phyloP scores from a whole-genome alignment of 305 asterid species.

The Fraxinus velutina region DNA sequence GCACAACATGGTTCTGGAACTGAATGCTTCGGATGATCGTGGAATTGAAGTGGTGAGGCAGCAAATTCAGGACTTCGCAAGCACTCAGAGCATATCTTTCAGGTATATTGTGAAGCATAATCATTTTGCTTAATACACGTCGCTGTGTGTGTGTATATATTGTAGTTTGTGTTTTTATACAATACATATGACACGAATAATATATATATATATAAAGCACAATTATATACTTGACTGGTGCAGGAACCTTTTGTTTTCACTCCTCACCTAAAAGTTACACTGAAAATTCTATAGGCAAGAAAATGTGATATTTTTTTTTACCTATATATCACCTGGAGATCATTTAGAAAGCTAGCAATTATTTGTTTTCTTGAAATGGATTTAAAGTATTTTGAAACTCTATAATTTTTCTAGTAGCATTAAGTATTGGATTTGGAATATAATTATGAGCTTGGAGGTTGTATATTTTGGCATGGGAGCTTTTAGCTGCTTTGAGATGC shows the following conservation, averaged over 20 bases:
- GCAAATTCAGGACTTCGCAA: constrained; percentile 97
- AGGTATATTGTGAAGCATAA: constrained; percentile 43
- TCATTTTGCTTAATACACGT: not conserved
- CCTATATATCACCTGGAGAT: not conserved
- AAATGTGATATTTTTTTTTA: not conserved
- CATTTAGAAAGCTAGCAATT: not conserved
- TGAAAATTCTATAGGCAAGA: not conserved
- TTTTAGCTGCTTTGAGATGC: not conserved
- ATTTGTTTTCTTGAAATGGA: not conserved
- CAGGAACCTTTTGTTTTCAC: not conserved
- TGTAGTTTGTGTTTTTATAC: not conserved
- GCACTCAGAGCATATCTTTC: constrained; percentile 94
- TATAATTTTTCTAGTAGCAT: not conserved
- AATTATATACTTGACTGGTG: not conserved
- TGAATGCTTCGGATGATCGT: constrained; percentile 95
- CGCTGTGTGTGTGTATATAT: not conserved
- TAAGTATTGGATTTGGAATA: not conserved
- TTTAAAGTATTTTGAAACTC: not conserved
- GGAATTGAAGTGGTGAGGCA: constrained; percentile 96
- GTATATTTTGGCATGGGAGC: not conserved
- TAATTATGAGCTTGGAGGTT: not conserved
- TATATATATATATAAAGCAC: not conserved
- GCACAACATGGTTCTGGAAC: constrained; percentile 90
- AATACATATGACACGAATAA: not conserved
- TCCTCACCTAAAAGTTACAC: not conserved